phyloP scores from a whole-genome alignment of 2,329 filamentous ascomycete genomes.

The Pseudogymnoascus sp. region DNA sequence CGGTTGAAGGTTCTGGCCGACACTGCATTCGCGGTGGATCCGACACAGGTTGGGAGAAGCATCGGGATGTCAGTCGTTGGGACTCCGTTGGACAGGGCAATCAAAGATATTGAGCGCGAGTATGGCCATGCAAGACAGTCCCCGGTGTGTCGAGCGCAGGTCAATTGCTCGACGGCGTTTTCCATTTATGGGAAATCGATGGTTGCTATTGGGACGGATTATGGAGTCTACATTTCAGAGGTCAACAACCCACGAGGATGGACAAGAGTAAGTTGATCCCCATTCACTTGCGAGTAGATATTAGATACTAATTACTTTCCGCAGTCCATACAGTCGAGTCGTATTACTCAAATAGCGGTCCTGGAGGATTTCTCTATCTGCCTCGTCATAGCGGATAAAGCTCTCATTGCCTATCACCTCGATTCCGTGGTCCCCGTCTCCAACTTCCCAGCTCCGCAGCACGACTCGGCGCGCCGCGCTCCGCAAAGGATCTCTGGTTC shows the following conservation, averaged over 20 bases:
- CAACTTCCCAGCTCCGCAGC: slow-evolving; percentile 51
- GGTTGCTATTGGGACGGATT: slow-evolving; percentile 91
- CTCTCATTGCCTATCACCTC: slow-evolving; percentile 85
- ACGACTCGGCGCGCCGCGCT: slow-evolving; percentile 72
- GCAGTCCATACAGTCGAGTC: slow-evolving; percentile 63
- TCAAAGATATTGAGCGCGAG: slow-evolving; percentile 75
- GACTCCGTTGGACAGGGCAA: slow-evolving; percentile 84
- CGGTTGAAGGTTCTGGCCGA: slow-evolving; percentile 85
- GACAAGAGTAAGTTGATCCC: slow-evolving; percentile 60
- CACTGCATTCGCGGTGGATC: slow-evolving; percentile 78
- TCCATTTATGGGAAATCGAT: slow-evolving; percentile 74
- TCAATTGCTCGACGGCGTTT: slow-evolving; percentile 92
- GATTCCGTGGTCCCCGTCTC: slow-evolving; percentile 68
- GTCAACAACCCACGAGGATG: slow-evolving; percentile 85
- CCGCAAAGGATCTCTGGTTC: slow-evolving; percentile 81
- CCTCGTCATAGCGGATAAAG: slow-evolving; percentile 83
- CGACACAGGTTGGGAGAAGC: slow-evolving; percentile 50
- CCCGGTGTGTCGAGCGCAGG: slow-evolving; percentile 73
- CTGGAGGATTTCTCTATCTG: slow-evolving; percentile 94
- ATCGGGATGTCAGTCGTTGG: slow-evolving; percentile 71
- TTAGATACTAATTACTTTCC: slow-evolving; percentile 17
- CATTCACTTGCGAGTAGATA: neutral
- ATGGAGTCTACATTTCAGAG: slow-evolving; percentile 85
- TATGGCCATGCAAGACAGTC: slow-evolving; percentile 65
- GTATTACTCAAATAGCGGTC: slow-evolving; percentile 87